A percentile compares a stretch with the other conserved stretches of the same genome.
These are phyloP conservation scores for Magnaporthales sp. DNA, from an alignment of 2,329 filamentous ascomycete genomes.

Conservation along the genomic window DNA sequence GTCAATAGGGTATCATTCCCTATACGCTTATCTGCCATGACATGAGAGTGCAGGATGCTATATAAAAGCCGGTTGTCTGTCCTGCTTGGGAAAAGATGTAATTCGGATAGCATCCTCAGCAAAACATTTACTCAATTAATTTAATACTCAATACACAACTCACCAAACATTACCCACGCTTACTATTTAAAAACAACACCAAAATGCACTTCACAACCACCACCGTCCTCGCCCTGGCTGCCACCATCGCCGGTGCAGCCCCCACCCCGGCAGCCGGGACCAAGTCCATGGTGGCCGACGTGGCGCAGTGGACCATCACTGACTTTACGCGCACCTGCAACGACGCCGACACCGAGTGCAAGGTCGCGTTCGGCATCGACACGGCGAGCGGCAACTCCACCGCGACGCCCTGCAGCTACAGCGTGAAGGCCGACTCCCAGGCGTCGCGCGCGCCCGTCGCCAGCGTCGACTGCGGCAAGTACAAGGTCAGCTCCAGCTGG, in stretches of 20 bases:
- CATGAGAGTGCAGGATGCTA: too few species aligned
- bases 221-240: constrained; percentile 2
- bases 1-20: not conserved
- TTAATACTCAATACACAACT: not conserved
- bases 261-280: not conserved
- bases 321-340: constrained; percentile 5
- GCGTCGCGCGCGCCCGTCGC: constrained; percentile 24
- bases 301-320: constrained; percentile 5
- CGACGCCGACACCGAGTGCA: constrained; percentile 26
- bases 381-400: constrained; percentile 15
- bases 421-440: constrained; percentile 24
- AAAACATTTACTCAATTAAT: not conserved
- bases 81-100: not conserved
- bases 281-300: constrained; percentile 5
- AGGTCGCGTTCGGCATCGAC: constrained; percentile 34
- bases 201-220: constrained; percentile 6
- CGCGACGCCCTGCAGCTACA: constrained; percentile 28
- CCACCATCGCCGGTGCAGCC: constrained; percentile 4
- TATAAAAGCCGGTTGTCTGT: not conserved
- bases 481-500: constrained; percentile 44
- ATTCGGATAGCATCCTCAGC: not conserved
- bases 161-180: not conserved
- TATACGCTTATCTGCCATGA: not conserved
- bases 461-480: constrained; percentile 35
- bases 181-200: not conserved